A percentile compares a stretch with the other conserved stretches of the same genome.
Conservation (phyloP, 306 rosid species). For the Astragalus glycyphyllos region DNA sequence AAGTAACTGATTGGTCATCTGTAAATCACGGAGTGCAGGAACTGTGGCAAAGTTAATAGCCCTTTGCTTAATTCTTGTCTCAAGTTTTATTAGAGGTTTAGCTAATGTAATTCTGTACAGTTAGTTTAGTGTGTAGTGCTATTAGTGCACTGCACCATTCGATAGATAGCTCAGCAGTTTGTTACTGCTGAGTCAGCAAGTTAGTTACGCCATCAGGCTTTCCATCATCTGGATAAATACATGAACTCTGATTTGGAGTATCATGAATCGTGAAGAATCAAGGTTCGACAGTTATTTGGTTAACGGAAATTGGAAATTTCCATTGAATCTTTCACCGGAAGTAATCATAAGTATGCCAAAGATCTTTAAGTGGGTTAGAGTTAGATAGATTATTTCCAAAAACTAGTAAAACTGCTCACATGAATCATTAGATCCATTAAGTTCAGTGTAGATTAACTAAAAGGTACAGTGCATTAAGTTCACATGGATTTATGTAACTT, state of each 20-base stretch:
- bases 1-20: conserved; percentile 5
- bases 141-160: too few relatives aligned
- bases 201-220: too few relatives aligned
- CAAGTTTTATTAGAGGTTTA: too few relatives aligned
- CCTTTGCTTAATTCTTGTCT: conserved; percentile 1
- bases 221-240: too few relatives aligned
- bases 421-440: conserved; percentile 13
- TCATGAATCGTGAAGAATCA: too few relatives aligned
- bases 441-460: not conserved
- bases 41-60: not conserved
- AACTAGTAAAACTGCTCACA: conserved; percentile 7
- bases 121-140: too few relatives aligned
- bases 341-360: conserved; percentile 14
- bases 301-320: conserved; percentile 1
- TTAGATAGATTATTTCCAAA: conserved; percentile 16
- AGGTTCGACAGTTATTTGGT: not conserved
- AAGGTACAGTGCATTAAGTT: conserved; percentile 27
- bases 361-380: not conserved
- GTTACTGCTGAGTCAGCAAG: too few relatives aligned
- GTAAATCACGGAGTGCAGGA: conserved; percentile 8
- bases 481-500: conserved; percentile 9
- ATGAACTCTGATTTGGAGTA: too few relatives aligned
- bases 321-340: not conserved
- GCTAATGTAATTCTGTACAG: too few relatives aligned
- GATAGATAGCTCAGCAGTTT: too few relatives aligned